phyloP scores from a whole-genome alignment of 129 eudicot genomes.

The Chrysanthemum makinoi region DNA sequence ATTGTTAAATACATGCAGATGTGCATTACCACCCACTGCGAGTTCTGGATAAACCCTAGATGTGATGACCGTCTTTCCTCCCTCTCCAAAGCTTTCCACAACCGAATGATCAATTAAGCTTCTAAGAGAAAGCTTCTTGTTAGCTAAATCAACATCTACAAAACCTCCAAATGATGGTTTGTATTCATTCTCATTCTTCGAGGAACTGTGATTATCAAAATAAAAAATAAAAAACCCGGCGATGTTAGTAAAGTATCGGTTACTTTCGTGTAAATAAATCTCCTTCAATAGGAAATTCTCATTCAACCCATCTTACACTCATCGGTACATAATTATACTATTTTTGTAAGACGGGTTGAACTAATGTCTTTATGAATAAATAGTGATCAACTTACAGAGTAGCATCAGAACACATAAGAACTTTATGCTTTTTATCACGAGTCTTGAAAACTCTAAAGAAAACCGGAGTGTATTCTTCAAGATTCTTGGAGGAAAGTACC shows the following conservation, averaged over 20 bases:
- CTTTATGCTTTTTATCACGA: constrained; percentile 27
- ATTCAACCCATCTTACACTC: constrained; percentile 7
- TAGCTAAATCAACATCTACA: constrained; percentile 50
- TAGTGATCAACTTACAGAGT: constrained; percentile 1
- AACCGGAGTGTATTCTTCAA: constrained; percentile 57
- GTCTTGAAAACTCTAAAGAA: constrained; percentile 53
- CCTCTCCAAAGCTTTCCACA: constrained; percentile 69
- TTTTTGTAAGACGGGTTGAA: not conserved
- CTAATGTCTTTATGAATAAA: not conserved
- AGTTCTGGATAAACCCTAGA: constrained; percentile 67
- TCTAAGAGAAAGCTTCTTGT: constrained; percentile 58
- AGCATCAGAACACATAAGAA: constrained; percentile 74
- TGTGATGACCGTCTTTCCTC: constrained; percentile 62
- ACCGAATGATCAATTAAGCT: constrained; percentile 82
- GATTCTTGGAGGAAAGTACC: constrained; percentile 48
- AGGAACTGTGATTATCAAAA: constrained; percentile 41
- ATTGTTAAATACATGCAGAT: constrained; percentile 59
- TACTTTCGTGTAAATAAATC: not conserved
- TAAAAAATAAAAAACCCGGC: not conserved
- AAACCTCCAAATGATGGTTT: constrained; percentile 78
- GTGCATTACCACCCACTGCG: constrained; percentile 46
- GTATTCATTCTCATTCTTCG: constrained; percentile 32
- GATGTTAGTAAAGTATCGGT: not conserved
- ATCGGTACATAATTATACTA: not conserved
- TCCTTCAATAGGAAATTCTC: not conserved